A percentile compares a stretch with the other conserved stretches of the same genome.
phyloP scores from a whole-genome alignment of 2,329 filamentous ascomycete genomes.

The Pestalotiopsis sp. region DNA sequence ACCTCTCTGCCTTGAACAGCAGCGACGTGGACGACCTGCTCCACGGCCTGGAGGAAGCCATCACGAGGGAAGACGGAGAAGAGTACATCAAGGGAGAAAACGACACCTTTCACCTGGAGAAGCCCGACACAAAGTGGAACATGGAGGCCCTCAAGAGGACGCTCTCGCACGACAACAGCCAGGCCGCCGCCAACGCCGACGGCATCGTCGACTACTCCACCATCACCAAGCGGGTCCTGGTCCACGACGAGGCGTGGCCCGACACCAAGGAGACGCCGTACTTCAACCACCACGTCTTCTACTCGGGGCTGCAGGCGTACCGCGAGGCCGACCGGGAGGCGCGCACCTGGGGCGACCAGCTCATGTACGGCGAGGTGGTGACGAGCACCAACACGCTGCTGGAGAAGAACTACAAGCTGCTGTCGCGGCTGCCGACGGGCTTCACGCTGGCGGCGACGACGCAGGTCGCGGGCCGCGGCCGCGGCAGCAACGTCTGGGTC shows the following conservation, averaged over 20 bases:
- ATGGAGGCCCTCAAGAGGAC: conserved; percentile 57
- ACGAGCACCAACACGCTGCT: conserved; percentile 93
- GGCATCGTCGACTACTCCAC: conserved; percentile 75
- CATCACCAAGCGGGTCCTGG: conserved; percentile 72
- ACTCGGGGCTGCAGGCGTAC: conserved; percentile 70
- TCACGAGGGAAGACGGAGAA: conserved; percentile 66
- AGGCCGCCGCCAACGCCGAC: conserved; percentile 38
- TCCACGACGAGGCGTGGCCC: conserved; percentile 72
- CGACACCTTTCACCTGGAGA: conserved; percentile 81
- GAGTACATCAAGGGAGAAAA: conserved; percentile 79
- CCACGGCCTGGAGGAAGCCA: conserved; percentile 66
- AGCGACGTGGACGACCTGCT: conserved; percentile 70
- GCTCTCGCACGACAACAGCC: conserved; percentile 37
- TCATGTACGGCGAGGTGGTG: conserved; percentile 89
- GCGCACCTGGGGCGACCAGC: conserved; percentile 71
- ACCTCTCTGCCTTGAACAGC: conserved; percentile 73
- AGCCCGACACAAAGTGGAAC: conserved; percentile 62
- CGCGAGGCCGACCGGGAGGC: conserved; percentile 59
- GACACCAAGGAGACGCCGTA: conserved; percentile 75
- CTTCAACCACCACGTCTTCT: conserved; percentile 85
- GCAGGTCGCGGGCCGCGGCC: conserved; percentile 84
- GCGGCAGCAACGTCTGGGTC: conserved; percentile 93
- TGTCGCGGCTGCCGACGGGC: conserved; percentile 78
- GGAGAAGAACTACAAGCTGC: conserved; percentile 83
- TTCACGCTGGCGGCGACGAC: conserved; percentile 87